Evolutionary conservation across 176 grass and related monocot genomes (phyloP), one percentile per base, ranked within the genome.

Genomic region (Triticum monococcum): DNA sequence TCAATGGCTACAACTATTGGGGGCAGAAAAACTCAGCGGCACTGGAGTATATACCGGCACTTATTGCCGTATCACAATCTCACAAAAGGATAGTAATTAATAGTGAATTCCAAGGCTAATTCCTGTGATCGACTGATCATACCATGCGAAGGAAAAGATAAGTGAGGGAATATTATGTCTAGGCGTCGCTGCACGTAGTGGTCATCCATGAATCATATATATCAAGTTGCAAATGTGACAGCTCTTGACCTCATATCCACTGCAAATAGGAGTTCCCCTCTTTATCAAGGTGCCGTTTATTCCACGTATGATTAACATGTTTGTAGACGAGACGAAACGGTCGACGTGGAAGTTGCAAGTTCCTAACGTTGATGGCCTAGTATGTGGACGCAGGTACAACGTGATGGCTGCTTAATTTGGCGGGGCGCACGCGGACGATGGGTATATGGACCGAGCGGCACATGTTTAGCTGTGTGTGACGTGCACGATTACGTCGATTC

Each of bases 1-100:
- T 61, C 68, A 50, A 25, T 6, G 2, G 8, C 22, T 73, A 30
- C 17, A 87, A 87, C 81, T 81, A 87, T 87, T 74, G 67, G 68
- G 18, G 54, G 18, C 7, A 9, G 7, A 59, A 59, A 59, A 22
- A 59, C 54, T 78, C 30, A 36, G 48, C 5, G 46, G 20, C 16
- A 38, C 3, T 8, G 28, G 18, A 35, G 79, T 3, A 82, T 12
- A 68, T 70, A 54, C 67, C 5, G 8, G 36, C 33, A 40, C 68
- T 72, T 30, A 30, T 30, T 83, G 36, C 8, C 48, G 12, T 17
- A 11, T 72, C 14, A 30, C n/a, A 5, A 7, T 23, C 68, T 28
- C 36, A 46, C 54, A 23, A 14, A 23, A 33, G 54, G 0, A 22
- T 59, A 59, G 7, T 37, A 32, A 32, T 32, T 37, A 32, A 32